These are phyloP conservation scores for Aspergillus floridensis DNA, from an alignment of 2,329 filamentous ascomycete species.

Conservation along the genomic window DNA sequence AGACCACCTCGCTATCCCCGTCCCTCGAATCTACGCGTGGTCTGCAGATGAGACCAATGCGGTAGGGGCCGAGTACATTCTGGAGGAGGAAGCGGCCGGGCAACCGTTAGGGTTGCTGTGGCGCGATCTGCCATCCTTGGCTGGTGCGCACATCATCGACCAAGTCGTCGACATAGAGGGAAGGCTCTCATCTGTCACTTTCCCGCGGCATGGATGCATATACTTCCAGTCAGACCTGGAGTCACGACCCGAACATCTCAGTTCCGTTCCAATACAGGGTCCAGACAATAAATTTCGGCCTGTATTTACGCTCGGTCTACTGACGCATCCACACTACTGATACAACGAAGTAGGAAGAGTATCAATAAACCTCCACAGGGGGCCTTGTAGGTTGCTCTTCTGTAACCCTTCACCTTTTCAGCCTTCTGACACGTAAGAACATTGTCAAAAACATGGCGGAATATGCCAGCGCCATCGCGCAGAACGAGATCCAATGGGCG, in stretches of 20 bases:
- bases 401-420: background rate
- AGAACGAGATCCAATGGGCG: constrained; percentile 17
- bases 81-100: constrained; percentile 38
- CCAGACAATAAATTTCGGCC: no score
- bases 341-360: constrained; percentile 12
- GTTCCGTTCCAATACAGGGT: no score
- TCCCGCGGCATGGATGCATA: constrained; percentile 22
- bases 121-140: constrained; percentile 18
- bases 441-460: background rate
- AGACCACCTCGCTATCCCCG: constrained; percentile 27
- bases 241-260: background rate
- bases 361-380: constrained; percentile 12
- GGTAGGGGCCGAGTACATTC: constrained; percentile 42
- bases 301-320: no score
- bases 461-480: constrained; percentile 11
- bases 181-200: constrained; percentile 18
- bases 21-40: constrained; percentile 37
- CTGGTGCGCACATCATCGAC: constrained; percentile 14
- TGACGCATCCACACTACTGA: constrained; percentile 8
- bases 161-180: constrained; percentile 24
- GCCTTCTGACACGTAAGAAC: no score
- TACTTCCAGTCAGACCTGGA: constrained; percentile 20
- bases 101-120: constrained; percentile 31
- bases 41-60: constrained; percentile 34
- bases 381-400: constrained; percentile 14